A percentile compares a stretch with the other conserved stretches of the same genome.
These are phyloP conservation scores for Coniosporium apollinis DNA, from an alignment of 495 filamentous ascomycete species.

Conservation along the genomic window DNA sequence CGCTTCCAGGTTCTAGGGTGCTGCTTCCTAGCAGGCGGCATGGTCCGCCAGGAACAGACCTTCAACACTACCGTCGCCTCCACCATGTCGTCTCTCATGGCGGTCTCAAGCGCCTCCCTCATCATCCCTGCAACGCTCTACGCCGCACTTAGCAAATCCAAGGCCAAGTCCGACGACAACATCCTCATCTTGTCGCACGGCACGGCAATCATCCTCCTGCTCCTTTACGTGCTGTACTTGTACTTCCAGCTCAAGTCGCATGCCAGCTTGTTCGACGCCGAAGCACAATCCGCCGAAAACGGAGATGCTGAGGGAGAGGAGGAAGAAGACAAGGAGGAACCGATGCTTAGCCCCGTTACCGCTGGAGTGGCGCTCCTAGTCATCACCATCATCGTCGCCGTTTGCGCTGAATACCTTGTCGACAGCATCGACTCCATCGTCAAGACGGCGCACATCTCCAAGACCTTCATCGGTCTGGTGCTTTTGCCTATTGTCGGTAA, in stretches of 20 bases:
- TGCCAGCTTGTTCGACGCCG: conserved; percentile 59
- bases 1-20: conserved; percentile 58
- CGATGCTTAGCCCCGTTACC: conserved; percentile 51
- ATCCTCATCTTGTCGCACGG: conserved; percentile 78
- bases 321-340: conserved; percentile 28
- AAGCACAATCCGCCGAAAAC: conserved; percentile 24
- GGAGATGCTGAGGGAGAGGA: conserved; percentile 25
- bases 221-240: conserved; percentile 82
- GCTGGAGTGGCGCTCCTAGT: conserved; percentile 55
- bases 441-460: conserved; percentile 66
- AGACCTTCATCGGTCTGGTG: conserved; percentile 91
- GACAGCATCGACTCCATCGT: conserved; percentile 85
- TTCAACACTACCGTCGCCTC: conserved; percentile 85
- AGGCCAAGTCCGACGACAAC: conserved; percentile 35
- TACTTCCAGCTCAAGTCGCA: conserved; percentile 82
- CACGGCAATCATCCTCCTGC: conserved; percentile 73
- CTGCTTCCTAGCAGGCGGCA: conserved; percentile 85
- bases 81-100: conserved; percentile 93
- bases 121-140: conserved; percentile 83
- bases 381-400: conserved; percentile 66
- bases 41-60: conserved; percentile 48
- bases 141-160: conserved; percentile 30
- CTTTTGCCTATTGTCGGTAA: conserved; percentile 95
- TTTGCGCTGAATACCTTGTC: conserved; percentile 89
- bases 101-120: conserved; percentile 73